These are phyloP conservation scores for Chaetomiaceae sp. DNA, from an alignment of 2,329 filamentous ascomycete species.

Conservation along the genomic window DNA sequence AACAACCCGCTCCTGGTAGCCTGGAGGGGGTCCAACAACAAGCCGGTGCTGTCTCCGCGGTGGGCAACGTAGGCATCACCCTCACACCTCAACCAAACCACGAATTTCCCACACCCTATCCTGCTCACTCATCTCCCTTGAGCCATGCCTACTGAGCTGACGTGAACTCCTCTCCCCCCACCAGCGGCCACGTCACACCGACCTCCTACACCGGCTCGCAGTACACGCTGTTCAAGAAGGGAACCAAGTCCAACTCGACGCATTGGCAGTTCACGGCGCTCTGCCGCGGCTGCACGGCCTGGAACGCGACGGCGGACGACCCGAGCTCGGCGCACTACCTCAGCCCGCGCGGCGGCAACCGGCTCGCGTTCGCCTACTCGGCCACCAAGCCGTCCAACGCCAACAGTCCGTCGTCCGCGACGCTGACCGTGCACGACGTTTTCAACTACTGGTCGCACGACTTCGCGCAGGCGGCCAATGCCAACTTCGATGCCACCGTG, in stretches of 20 bases:
- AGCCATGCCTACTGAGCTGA: too few relatives aligned
- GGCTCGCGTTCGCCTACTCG: conserved; percentile 27
- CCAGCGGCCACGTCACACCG: conserved; percentile 30
- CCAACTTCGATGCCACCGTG: conserved; percentile 15
- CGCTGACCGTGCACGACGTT: conserved; percentile 25
- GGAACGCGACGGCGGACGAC: conserved; percentile 7
- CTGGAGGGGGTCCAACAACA: conserved; percentile 35
- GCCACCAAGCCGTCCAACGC: conserved; percentile 18
- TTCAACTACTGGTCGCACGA: conserved; percentile 26
- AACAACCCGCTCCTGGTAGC: conserved; percentile 40
- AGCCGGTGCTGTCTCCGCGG: conserved; percentile 35
- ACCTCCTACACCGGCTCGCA: conserved; percentile 26
- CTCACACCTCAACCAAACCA: too few relatives aligned
- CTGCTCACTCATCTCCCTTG: too few relatives aligned
- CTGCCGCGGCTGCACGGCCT: conserved; percentile 28
- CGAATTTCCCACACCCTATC: too few relatives aligned
- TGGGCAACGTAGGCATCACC: conserved; percentile 36
- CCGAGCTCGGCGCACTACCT: conserved; percentile 20
- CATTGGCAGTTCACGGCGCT: conserved; percentile 37
- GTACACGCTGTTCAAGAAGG: conserved; percentile 31
- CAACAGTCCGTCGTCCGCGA: conserved; percentile 18
- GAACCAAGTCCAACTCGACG: conserved; percentile 34
- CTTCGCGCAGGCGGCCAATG: conserved; percentile 23
- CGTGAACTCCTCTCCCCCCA: conserved; percentile 9
- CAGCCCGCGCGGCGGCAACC: conserved; percentile 25